phyloP scores from a whole-genome alignment of 148 eudicot species.

The Amaranthus palmeri region DNA sequence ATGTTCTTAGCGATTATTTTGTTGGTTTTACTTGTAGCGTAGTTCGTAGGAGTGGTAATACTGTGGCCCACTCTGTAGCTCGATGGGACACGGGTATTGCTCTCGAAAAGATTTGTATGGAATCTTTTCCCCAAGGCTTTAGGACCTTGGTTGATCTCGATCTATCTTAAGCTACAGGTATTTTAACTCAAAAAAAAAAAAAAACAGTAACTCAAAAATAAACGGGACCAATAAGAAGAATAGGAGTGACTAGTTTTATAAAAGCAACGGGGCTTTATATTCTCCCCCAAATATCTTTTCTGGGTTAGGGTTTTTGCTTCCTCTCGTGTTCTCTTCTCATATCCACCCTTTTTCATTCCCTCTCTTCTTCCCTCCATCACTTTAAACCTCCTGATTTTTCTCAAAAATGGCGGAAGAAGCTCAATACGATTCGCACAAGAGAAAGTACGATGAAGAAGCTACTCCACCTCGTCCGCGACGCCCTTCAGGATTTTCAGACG shows the following conservation, averaged over 20 bases:
- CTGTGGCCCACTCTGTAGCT: too few relatives aligned
- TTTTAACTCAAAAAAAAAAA: too few relatives aligned
- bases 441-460: slow-evolving; percentile 65
- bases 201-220: too few relatives aligned
- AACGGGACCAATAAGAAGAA: too few relatives aligned
- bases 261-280: background rate
- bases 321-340: background rate
- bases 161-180: too few relatives aligned
- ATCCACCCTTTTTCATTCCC: slow-evolving; percentile 1
- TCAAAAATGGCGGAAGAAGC: slow-evolving; percentile 67
- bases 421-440: slow-evolving; percentile 54
- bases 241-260: background rate
- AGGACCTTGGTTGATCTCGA: too few relatives aligned
- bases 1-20: too few relatives aligned
- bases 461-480: slow-evolving; percentile 47
- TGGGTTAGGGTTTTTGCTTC: slow-evolving; percentile 11
- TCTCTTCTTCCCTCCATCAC: slow-evolving; percentile 10
- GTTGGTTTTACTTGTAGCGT: too few relatives aligned
- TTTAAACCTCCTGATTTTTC: background rate
- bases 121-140: too few relatives aligned
- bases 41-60: too few relatives aligned
- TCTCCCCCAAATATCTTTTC: background rate
- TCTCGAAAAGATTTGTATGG: too few relatives aligned
- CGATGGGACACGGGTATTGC: too few relatives aligned
- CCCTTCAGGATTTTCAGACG: slow-evolving; percentile 67